These are phyloP conservation scores for Phaffia rhodozyma DNA, from an alignment of 1,284 basidiomycete genomes.

Conservation along the genomic window DNA sequence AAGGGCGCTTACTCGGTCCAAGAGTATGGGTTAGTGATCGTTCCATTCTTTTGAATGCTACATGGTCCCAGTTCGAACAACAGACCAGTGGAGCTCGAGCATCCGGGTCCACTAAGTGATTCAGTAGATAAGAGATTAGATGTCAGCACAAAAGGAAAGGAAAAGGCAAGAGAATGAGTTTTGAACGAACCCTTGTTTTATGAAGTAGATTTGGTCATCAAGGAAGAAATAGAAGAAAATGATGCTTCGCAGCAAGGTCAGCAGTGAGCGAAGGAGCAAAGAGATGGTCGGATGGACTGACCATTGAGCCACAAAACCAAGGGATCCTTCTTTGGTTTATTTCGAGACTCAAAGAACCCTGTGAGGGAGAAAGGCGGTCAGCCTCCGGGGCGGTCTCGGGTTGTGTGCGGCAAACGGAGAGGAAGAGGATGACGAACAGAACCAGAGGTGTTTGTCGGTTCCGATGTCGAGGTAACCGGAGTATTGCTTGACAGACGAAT, in stretches of 20 bases:
- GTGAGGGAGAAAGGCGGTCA: background rate
- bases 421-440: constrained; percentile 40
- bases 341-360: constrained; percentile 35
- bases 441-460: constrained; percentile 74
- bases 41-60: constrained; percentile 42
- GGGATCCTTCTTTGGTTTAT: too few species aligned
- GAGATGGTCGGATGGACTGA: too few species aligned
- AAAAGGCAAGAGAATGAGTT: too few species aligned
- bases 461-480: constrained; percentile 83
- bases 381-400: background rate
- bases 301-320: too few species aligned
- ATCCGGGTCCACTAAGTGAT: too few species aligned
- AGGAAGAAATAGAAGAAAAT: background rate
- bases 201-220: constrained; percentile 18
- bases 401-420: constrained; percentile 26
- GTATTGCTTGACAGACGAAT: constrained; percentile 68
- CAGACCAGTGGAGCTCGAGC: constrained; percentile 20
- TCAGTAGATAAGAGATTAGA: too few species aligned
- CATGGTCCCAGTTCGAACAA: constrained; percentile 74
- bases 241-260: background rate
- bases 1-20: too few species aligned
- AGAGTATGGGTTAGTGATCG: too few species aligned
- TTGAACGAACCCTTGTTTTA: too few species aligned
- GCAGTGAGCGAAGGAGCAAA: constrained; percentile 3
- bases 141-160: too few species aligned